Evolutionary conservation across 2,329 filamentous ascomycete genomes (phyloP).

Genomic region (Fusarium stilboides): DNA sequence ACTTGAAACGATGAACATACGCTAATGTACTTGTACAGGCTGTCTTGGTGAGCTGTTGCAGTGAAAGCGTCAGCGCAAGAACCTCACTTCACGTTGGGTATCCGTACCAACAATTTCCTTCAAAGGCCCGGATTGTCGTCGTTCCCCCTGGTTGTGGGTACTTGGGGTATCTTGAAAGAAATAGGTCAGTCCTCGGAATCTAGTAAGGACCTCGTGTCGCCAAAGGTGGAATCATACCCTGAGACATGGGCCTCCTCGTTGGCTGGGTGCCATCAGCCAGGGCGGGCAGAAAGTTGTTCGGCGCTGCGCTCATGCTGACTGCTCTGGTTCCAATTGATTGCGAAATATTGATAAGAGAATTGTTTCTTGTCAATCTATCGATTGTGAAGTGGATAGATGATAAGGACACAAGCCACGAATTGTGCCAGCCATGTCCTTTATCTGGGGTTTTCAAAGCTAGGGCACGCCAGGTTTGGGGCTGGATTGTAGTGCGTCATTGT

Average conservation of each 20-base stretch:
- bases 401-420: conserved; percentile 15
- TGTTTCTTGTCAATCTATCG: not conserved
- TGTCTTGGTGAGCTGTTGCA: conserved; percentile 37
- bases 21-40: conserved; percentile 46
- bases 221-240: conserved; percentile 1
- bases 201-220: not conserved
- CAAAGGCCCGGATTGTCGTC: conserved; percentile 28
- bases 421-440: conserved; percentile 26
- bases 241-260: not conserved
- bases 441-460: not conserved
- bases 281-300: conserved; percentile 21
- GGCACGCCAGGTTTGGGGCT: conserved; percentile 3
- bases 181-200: not conserved
- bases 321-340: not conserved
- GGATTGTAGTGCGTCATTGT: conserved; percentile 30
- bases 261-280: conserved; percentile 11
- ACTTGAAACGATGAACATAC: conserved; percentile 2
- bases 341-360: not conserved
- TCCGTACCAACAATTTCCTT: conserved; percentile 40
- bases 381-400: conserved; percentile 2
- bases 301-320: conserved; percentile 26
- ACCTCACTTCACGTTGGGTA: too few species aligned
- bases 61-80: not conserved
- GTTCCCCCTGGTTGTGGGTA: not conserved
- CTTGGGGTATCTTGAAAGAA: not conserved